Base-by-base conservation (phyloP, 768 basidiomycete species). In the Agrocybe praecox region DNA sequence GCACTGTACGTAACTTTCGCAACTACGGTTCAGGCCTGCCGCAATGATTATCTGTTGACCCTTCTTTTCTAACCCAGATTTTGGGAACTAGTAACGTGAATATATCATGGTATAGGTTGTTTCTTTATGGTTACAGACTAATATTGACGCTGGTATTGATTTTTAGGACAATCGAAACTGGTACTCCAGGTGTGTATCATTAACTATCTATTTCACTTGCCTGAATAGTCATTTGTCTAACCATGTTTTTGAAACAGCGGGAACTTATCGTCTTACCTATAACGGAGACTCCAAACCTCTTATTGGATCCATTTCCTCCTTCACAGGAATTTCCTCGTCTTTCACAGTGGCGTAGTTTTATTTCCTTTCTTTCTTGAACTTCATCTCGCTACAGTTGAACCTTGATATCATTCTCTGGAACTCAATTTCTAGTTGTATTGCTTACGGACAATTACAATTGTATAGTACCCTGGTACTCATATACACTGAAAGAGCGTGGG, bases 201-300 rank as follows among this genome's bases (percentile, higher is more conserved):
- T n/a, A 9, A 14, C 36, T 15, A 40, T 42, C 36, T 57, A 55
- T 43, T 44, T 21, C 26, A 46, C 59, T 52, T 50, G 29, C 43
- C 54, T 46, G 55, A 56, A 49, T 40, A 53, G 53, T 52, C 51
- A 60, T 43, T 29, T 44, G 46, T 55, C 60, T 46, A 58, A 22
- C 43, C 29, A 18, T 34, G n/a, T 46, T 55, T 34, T 12, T 53
- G 57, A 46, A 59, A 26, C 64, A 86, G 89, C 82, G 24, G 90
- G 90, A 26, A 84, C 80, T 5, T 92, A 92, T 71, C 87, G 87
- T 23, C 69, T 92, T 24, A 72, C 68, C 48, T 92, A 92, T 69
- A 85, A 82, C 58, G 91, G 90, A 9, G 89, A 93, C 68, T 83
- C 84, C n/a, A 92, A 92, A 73, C 77, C 84, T 1, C 67, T 88